Evolutionary conservation across 176 grass and related monocot genomes (phyloP), one percentile per base, ranked within the genome.

Genomic region (sorghum (Sorghum bicolor)): DNA sequence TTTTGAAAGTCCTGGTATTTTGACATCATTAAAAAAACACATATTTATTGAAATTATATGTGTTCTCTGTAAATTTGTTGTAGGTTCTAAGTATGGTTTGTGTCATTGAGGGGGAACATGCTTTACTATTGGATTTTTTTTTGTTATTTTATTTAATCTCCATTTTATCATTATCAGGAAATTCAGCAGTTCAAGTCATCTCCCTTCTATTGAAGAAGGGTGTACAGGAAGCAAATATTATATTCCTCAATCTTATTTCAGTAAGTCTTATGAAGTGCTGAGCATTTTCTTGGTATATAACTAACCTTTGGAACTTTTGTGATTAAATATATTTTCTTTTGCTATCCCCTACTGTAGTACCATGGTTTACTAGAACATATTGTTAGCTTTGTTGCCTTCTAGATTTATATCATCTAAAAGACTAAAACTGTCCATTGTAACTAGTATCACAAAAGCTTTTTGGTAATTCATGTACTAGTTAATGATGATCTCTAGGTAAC

Each of bases 171-270:
- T 84, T 52, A 74, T 15, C 80, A 97, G 92, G 90, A 57, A 97
- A 97, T 85, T 92, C 95, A 81, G 95, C 90, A 31, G 90, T 94
- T 81, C 90, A 97, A 67, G 92, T 88, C 69, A 97, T 94, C 31
- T 92, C 92, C 76, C 88, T 97, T 74, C 86, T 97, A 33, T 71
- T 94, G 80, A 78, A 91, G 55, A 94, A 89, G 75, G 92, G 95
- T 86, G 92, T 97, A 75, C 95, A 92, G 50, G 92, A 97, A 79
- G 62, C 88, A 64, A 97, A 94, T 57, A 92, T 94, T 74, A 95
- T 95, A 69, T 95, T 95, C 64, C 93, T 95, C 11, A 95, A 92
- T 74, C 93, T 95, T 86, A 92, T 97, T 77, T 97, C 92, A 81
- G 95, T 97, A 91, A 82, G 92, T 87, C 28, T 66, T 75, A 30